Evolutionary conservation across 305 asterid genomes (phyloP).

Genomic region (Petunia hybrid): DNA sequence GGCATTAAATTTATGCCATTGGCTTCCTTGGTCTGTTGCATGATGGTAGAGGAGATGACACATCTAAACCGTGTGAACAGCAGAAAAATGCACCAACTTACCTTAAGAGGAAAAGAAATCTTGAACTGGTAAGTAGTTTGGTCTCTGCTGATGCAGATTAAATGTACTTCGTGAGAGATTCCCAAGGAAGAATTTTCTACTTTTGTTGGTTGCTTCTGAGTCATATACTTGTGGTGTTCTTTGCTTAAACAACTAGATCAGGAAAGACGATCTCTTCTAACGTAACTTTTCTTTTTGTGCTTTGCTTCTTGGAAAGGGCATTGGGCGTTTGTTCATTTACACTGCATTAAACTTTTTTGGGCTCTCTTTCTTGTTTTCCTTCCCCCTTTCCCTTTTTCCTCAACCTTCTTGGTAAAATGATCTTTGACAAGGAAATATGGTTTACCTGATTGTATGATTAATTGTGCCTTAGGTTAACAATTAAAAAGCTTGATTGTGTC

Average conservation of each 20-base stretch:
- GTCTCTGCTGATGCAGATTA: conserved; percentile 22
- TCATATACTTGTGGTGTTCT: conserved; percentile 33
- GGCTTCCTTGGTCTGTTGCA: conserved; percentile 46
- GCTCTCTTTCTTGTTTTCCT: background rate
- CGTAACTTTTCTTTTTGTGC: background rate
- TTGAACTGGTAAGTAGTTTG: too few species aligned
- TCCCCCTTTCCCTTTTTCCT: background rate
- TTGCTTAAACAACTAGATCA: conserved; percentile 45
- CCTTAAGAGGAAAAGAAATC: too few species aligned
- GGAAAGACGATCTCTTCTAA: conserved; percentile 16
- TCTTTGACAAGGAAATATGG: background rate
- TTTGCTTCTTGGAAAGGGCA: background rate
- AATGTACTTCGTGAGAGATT: background rate
- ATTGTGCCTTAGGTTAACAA: background rate
- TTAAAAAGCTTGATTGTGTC: background rate
- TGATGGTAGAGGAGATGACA: too few species aligned
- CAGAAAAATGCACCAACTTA: conserved; percentile 49
- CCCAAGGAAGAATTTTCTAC: background rate
- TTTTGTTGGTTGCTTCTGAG: conserved; percentile 29
- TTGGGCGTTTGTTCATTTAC: background rate
- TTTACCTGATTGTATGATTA: background rate
- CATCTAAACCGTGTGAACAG: too few species aligned
- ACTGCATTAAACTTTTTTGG: background rate
- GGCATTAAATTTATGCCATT: conserved; percentile 34
- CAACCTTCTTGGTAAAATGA: background rate